These are phyloP conservation scores for Heterococcus sp. DNA, from an alignment of 108 stramenopile genomes.

Conservation along the genomic window DNA sequence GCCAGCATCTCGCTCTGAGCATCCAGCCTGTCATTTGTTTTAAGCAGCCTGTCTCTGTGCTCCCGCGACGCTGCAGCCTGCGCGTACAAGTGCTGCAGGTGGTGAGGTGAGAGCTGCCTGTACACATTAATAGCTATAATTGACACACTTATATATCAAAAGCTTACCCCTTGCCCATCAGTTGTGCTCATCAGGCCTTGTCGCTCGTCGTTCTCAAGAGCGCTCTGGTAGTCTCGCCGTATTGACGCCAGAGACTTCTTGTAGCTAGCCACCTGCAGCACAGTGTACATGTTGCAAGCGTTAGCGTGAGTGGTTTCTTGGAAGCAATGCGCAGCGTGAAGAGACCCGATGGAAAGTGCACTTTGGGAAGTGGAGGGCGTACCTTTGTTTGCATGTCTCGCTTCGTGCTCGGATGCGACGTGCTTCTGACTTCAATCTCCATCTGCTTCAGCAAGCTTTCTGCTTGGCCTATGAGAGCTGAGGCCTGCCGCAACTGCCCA, in stretches of 20 bases:
- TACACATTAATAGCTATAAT: neutral
- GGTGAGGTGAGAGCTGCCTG: neutral
- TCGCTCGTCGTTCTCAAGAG: slow-evolving; percentile 39
- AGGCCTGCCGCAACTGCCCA: slow-evolving; percentile 45
- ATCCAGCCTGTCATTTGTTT: slow-evolving; percentile 65
- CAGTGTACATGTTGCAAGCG: neutral
- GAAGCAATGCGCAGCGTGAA: neutral
- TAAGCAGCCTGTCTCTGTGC: slow-evolving; percentile 44
- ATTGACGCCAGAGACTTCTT: slow-evolving; percentile 49
- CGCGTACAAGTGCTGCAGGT: slow-evolving; percentile 13
- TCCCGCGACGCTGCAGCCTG: slow-evolving; percentile 32
- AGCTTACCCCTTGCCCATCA: slow-evolving; percentile 61
- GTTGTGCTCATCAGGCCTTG: slow-evolving; percentile 25
- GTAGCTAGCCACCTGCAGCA: slow-evolving; percentile 34
- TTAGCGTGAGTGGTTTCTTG: neutral
- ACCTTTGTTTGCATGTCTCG: slow-evolving; percentile 64
- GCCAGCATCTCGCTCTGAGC: slow-evolving; percentile 79
- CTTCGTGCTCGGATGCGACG: slow-evolving; percentile 62
- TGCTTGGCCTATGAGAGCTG: slow-evolving; percentile 73
- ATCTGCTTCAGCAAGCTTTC: slow-evolving; percentile 91
- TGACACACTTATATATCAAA: slow-evolving; percentile 12
- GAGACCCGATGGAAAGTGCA: neutral
- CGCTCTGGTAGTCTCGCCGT: slow-evolving; percentile 45
- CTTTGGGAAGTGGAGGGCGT: neutral
- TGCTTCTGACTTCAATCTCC: slow-evolving; percentile 82